A percentile compares a stretch with the other conserved stretches of the same genome.
phyloP scores from a whole-genome alignment of 2,329 filamentous ascomycete species.

The Diaporthe sp. region DNA sequence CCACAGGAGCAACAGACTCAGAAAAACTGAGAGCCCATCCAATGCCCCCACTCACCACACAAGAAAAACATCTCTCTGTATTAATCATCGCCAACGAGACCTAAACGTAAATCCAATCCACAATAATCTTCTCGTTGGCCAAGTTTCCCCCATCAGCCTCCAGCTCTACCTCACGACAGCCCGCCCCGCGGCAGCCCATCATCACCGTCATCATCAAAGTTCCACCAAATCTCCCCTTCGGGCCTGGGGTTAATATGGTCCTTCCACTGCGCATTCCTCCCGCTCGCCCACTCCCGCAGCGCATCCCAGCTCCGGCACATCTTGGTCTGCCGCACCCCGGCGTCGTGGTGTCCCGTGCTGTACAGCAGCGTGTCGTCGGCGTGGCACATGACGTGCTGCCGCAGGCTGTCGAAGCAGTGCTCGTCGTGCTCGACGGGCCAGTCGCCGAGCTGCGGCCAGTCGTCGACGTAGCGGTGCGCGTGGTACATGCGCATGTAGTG shows the following conservation, averaged over 20 bases:
- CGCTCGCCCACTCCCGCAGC: slow-evolving; percentile 44
- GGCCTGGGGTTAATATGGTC: neutral
- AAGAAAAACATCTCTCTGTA: neutral
- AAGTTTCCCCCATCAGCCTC: neutral
- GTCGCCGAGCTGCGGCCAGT: slow-evolving; percentile 35
- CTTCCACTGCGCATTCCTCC: neutral
- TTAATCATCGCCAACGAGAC: neutral
- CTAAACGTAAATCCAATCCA: neutral
- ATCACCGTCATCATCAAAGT: neutral
- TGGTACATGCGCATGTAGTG: neutral
- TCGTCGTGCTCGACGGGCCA: neutral
- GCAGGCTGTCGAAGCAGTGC: slow-evolving; percentile 49
- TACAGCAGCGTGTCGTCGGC: slow-evolving; percentile 50
- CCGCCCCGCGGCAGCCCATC: neutral
- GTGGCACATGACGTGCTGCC: slow-evolving; percentile 49
- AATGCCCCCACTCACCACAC: no score
- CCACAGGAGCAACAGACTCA: neutral
- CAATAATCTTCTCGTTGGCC: neutral
- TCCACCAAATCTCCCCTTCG: neutral
- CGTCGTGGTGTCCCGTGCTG: slow-evolving; percentile 41
- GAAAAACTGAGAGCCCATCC: no score
- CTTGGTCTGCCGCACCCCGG: slow-evolving; percentile 44
- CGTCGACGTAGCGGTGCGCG: slow-evolving; percentile 27
- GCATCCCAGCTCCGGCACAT: slow-evolving; percentile 48
- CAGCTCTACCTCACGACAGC: neutral